Conservation (phyloP, 345 rosid species). For the Hibiscus mutabilis region DNA sequence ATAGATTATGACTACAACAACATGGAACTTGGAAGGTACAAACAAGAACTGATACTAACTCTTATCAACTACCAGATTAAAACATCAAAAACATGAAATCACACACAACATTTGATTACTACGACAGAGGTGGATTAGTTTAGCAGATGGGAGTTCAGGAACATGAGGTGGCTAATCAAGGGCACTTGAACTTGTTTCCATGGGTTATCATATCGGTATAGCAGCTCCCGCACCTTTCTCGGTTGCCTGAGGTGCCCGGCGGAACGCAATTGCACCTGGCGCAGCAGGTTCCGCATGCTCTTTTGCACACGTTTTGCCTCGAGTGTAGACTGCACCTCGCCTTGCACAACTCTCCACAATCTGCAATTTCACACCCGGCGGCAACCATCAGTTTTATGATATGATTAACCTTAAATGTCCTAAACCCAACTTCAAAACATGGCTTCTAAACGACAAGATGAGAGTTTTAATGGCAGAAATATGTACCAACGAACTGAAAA, state of each 20-base stretch:
- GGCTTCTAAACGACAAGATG: background rate
- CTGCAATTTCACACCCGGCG: constrained; percentile 11
- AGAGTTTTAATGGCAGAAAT: background rate
- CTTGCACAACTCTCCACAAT: constrained; percentile 38
- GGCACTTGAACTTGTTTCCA: constrained; percentile 46
- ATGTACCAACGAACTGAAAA: constrained; percentile 28
- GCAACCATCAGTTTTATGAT: background rate
- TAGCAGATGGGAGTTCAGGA: background rate
- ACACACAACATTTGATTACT: background rate
- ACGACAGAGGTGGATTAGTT: background rate
- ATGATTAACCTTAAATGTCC: no score
- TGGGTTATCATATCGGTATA: constrained; percentile 59
- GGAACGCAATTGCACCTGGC: constrained; percentile 57
- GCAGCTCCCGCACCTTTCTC: constrained; percentile 47
- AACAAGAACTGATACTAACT: background rate
- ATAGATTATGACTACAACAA: background rate
- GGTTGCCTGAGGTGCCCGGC: constrained; percentile 50
- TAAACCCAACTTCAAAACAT: background rate
- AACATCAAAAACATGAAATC: background rate
- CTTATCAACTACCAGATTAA: background rate
- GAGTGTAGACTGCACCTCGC: constrained; percentile 46
- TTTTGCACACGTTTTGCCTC: constrained; percentile 44
- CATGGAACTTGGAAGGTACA: background rate
- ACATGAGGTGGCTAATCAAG: constrained; percentile 15
- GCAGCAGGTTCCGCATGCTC: constrained; percentile 57